Base-by-base conservation (phyloP, 139 green algal species). In the Astrephomene gubernaculifera region DNA sequence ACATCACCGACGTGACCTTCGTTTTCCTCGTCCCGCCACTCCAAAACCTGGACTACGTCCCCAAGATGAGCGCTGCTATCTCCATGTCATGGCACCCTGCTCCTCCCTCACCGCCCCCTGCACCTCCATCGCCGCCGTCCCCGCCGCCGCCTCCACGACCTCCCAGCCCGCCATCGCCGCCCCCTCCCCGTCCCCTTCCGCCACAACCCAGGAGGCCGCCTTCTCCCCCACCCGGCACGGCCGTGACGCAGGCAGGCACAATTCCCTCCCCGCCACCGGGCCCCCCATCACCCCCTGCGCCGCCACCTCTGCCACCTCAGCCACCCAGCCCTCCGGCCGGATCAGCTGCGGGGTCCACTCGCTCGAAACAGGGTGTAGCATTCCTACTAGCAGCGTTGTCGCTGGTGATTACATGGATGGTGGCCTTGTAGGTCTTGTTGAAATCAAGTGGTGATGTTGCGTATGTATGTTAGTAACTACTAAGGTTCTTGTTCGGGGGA, bases 21-120 rank as follows among this genome's bases (percentile, higher is more conserved):
- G 41, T 84, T 6, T 75, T 84, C 31, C 19, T 9, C 3, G 63
- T 84, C 4, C 78, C 78, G 0, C 60, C 78, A 12, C 24, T 74
- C 1, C 21, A 39, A 8, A 12, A n/a, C 10, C 31, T 84, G 31
- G 25, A 64, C 43, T 63, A 65, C n/a, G 64, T 84, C 14, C 1
- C 43, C 0, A 14, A 12, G 1, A 52, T 75, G 60, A 61, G 38
- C 33, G 78, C 63, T 1, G 61, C 78, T 31, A 19, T 74, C 2
- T 14, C n/a, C 9, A 65, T 84, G 78, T 4, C 4, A 0, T 84
- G 78, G 78, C n/a, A 43, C 6, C 78, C 78, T 4, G 43, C 78
- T 21, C 78, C 78, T 7, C 78, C 78, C 21, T 74, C 78, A 44
- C 78, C 63, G 41, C 78, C 78, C 43, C 78, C 78, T 0, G 31